A percentile compares a stretch with the other conserved stretches of the same genome.
Evolutionary conservation across 805 yeast species (phyloP).

Genomic region (Yarrowia phangngaensis): DNA sequence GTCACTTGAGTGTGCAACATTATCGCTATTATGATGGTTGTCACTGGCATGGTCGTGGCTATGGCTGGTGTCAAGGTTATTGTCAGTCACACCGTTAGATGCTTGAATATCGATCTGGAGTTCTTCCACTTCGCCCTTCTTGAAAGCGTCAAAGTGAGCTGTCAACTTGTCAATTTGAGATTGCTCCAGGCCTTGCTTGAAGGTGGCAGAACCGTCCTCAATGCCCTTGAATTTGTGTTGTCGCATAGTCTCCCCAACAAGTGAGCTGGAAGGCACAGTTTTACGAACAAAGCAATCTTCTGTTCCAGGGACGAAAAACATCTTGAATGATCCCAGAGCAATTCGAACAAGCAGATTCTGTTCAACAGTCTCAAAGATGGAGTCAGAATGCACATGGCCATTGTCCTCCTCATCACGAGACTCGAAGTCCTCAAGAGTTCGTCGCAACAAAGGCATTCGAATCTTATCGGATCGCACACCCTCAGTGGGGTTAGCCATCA

Average conservation of each 20-base stretch:
- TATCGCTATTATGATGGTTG: conserved; percentile 29
- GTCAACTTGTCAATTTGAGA: conserved; percentile 36
- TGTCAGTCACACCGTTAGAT: no score
- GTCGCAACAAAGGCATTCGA: conserved; percentile 71
- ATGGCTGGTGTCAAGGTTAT: no score
- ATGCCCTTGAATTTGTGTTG: conserved; percentile 39
- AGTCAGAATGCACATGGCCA: conserved; percentile 38
- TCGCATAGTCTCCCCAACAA: conserved; percentile 27
- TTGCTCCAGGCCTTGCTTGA: conserved; percentile 50
- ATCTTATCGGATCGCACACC: conserved; percentile 79
- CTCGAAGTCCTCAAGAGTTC: conserved; percentile 36
- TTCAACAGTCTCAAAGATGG: conserved; percentile 37
- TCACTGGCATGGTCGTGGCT: conserved; percentile 29
- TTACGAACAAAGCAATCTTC: conserved; percentile 70
- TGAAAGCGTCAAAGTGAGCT: conserved; percentile 15
- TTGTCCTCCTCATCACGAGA: conserved; percentile 30
- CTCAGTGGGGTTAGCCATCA: conserved; percentile 96
- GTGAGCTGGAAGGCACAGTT: conserved; percentile 7
- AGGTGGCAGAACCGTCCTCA: conserved; percentile 54
- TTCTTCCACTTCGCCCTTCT: conserved; percentile 24
- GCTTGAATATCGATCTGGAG: conserved; percentile 16
- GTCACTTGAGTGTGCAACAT: conserved; percentile 28
- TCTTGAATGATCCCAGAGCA: conserved; percentile 69
- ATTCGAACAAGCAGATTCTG: conserved; percentile 75
- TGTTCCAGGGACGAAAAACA: conserved; percentile 75